A percentile compares a stretch with the other conserved stretches of the same genome.
Evolutionary conservation across 495 filamentous ascomycete genomes (phyloP).

Genomic region (Pyronema omphalodes): DNA sequence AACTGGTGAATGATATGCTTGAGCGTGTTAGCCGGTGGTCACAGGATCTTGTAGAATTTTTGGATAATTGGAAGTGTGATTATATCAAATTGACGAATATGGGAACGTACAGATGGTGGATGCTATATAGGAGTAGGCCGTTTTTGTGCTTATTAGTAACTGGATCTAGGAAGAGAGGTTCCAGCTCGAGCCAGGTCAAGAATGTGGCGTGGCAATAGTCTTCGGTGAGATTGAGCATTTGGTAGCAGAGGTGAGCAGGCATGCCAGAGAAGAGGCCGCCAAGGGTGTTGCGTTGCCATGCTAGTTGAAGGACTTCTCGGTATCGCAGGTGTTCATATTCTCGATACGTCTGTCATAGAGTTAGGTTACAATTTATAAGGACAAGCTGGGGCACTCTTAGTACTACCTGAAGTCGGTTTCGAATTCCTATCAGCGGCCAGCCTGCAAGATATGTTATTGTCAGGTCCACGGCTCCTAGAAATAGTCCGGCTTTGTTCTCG

Average conservation of each 20-base stretch:
- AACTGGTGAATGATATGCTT: constrained; percentile 16
- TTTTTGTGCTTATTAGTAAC: constrained; percentile 14
- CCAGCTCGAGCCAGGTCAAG: constrained; percentile 14
- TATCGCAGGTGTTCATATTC: constrained; percentile 11
- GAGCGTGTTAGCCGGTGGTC: constrained; percentile 1
- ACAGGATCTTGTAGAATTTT: background rate
- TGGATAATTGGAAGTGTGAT: background rate
- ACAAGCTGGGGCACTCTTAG: background rate
- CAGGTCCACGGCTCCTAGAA: constrained; percentile 16
- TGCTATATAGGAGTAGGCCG: background rate
- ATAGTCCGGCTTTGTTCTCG: constrained; percentile 22
- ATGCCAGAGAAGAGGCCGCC: constrained; percentile 19
- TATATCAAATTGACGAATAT: background rate
- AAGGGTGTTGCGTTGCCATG: constrained; percentile 16
- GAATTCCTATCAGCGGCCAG: constrained; percentile 21
- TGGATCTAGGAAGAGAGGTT: constrained; percentile 15
- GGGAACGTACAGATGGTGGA: constrained; percentile 4
- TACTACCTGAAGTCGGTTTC: constrained; percentile 20
- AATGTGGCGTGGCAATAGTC: constrained; percentile 18
- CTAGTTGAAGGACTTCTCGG: constrained; percentile 13
- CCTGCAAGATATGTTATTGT: constrained; percentile 19
- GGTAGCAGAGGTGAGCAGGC: constrained; percentile 22
- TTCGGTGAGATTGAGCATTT: constrained; percentile 11
- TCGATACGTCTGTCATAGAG: constrained; percentile 8
- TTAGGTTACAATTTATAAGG: constrained; percentile 8